Evolutionary conservation across 75 land plant species (phyloP).

Genomic region (Gnetum montanum): DNA sequence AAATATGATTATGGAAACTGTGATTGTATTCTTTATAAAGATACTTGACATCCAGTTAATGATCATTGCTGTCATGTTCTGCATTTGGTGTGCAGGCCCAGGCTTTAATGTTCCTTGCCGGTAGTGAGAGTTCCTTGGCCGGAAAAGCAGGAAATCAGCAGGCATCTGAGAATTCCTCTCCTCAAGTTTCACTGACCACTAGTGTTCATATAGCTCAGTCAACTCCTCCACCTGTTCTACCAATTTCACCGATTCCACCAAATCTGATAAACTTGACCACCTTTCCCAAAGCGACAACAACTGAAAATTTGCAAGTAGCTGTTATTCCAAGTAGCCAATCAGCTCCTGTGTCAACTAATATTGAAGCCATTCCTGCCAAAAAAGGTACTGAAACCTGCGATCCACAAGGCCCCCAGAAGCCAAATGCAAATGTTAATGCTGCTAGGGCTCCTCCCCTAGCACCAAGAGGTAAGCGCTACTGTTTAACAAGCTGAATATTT

Average conservation of each 20-base stretch:
- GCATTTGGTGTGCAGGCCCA: conserved; percentile 49
- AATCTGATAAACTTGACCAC: neutral
- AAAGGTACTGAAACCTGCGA: neutral
- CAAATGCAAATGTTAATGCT: conserved; percentile 2
- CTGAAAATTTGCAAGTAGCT: neutral
- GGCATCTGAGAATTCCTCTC: conserved; percentile 11
- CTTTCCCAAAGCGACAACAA: too few species aligned
- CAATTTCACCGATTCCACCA: neutral
- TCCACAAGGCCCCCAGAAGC: neutral
- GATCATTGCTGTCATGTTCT: neutral
- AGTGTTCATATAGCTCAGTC: neutral
- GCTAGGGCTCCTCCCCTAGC: conserved; percentile 11
- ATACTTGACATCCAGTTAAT: neutral
- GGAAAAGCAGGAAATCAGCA: conserved; percentile 8
- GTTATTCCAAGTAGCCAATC: conserved; percentile 6
- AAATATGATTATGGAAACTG: neutral
- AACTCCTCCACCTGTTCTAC: neutral
- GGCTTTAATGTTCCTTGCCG: conserved; percentile 57
- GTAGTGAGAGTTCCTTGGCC: conserved; percentile 13
- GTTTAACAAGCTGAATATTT: neutral
- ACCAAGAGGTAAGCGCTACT: conserved; percentile 17
- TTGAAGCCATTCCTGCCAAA: neutral
- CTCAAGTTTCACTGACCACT: neutral
- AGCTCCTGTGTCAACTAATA: neutral
- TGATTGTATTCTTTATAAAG: neutral